These are phyloP conservation scores for Stentor roeselii DNA, from an alignment of 73 alveolate genomes.

Conservation along the genomic window DNA sequence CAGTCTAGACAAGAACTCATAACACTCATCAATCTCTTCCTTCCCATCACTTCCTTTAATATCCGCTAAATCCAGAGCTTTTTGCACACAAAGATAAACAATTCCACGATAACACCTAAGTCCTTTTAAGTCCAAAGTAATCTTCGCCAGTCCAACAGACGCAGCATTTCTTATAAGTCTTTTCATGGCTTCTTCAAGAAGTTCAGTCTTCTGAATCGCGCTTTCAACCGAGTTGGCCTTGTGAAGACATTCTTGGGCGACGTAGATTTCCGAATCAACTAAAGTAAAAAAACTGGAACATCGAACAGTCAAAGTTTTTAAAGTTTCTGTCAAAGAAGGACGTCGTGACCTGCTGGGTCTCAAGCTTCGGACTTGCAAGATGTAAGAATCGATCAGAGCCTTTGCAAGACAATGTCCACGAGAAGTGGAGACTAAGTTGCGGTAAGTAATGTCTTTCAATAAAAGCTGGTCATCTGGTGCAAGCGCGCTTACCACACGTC, in stretches of 20 bases:
- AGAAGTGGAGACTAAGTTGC: neutral
- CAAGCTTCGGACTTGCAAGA: neutral
- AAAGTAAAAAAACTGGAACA: conserved; percentile 11
- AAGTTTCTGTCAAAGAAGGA: neutral
- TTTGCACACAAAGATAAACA: neutral
- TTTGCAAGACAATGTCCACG: conserved; percentile 6
- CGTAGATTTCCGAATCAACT: conserved; percentile 6
- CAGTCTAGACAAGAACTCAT: neutral
- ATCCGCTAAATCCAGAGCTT: conserved; percentile 8
- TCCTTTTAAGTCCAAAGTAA: neutral
- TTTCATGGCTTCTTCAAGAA: conserved; percentile 22
- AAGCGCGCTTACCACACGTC: neutral
- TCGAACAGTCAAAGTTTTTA: neutral
- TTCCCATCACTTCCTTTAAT: conserved; percentile 4
- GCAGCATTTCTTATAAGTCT: conserved; percentile 10
- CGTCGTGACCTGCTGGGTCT: neutral
- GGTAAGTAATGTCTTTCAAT: neutral
- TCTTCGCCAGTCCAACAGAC: conserved; percentile 3
- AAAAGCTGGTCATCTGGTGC: neutral
- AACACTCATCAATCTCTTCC: conserved; percentile 4
- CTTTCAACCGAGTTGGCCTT: neutral
- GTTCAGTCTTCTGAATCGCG: neutral
- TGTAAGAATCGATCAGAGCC: conserved; percentile 16
- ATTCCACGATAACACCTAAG: neutral
- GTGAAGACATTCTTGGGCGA: neutral